These are phyloP conservation scores for Mucor ambiguus DNA, from an alignment of 371 early-diverging fungal species.

Conservation along the genomic window DNA sequence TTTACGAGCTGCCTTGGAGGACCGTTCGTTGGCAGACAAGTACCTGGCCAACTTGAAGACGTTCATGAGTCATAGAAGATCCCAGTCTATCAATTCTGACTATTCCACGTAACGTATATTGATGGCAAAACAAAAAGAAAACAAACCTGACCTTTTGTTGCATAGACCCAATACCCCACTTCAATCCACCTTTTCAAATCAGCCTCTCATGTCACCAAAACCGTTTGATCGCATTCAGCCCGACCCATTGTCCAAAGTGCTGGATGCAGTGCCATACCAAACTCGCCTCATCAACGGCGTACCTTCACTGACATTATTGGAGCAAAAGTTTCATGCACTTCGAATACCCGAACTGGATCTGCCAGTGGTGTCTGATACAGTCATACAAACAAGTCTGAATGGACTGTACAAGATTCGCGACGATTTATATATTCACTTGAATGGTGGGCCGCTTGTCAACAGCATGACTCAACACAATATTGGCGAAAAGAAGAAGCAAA, in stretches of 20 bases:
- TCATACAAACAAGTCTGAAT: conserved; percentile 63
- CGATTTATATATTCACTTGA: conserved; percentile 62
- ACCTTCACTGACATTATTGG: conserved; percentile 53
- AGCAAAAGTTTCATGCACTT: conserved; percentile 61
- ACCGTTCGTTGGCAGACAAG: conserved; percentile 51
- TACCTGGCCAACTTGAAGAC: conserved; percentile 51
- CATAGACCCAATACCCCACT: conserved; percentile 46
- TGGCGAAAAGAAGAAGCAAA: conserved; percentile 48
- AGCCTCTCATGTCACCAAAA: conserved; percentile 33
- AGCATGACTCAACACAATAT: conserved; percentile 31
- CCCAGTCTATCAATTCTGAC: conserved; percentile 45
- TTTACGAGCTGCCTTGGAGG: conserved; percentile 56
- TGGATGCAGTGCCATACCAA: conserved; percentile 47
- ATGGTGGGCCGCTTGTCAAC: conserved; percentile 53
- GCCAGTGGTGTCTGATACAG: conserved; percentile 60
- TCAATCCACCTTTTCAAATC: conserved; percentile 37
- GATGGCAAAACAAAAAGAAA: not conserved
- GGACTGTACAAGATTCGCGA: conserved; percentile 62
- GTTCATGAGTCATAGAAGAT: conserved; percentile 53
- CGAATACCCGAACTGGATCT: conserved; percentile 71
- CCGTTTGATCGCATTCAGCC: conserved; percentile 33
- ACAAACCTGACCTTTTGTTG: not conserved
- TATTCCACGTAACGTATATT: conserved; percentile 40
- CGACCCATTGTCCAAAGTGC: conserved; percentile 41
- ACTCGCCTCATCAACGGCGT: conserved; percentile 62